phyloP scores from a whole-genome alignment of 2,329 filamentous ascomycete species.

The Thielaviopsis cerberus region DNA sequence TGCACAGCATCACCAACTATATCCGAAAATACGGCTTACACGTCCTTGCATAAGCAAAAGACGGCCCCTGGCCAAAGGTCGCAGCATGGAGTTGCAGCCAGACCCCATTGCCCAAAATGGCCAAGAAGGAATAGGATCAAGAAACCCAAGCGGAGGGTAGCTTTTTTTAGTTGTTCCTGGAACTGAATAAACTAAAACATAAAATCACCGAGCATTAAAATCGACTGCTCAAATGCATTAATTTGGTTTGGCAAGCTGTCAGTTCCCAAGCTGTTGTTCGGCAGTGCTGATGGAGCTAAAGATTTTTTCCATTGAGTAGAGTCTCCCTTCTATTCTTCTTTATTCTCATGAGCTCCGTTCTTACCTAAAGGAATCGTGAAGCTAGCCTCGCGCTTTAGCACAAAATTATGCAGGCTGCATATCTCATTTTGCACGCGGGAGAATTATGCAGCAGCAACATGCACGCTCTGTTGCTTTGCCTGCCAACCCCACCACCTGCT shows the following conservation, averaged over 20 bases:
- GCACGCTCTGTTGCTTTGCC: too few species aligned
- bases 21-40: too few species aligned
- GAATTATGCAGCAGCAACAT: too few species aligned
- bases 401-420: too few species aligned
- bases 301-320: not conserved
- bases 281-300: not conserved
- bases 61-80: not conserved
- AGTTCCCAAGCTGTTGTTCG: not conserved
- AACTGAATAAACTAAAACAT: too few species aligned
- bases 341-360: not conserved
- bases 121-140: not conserved
- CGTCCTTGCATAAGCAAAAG: too few species aligned
- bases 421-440: too few species aligned
- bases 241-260: not conserved
- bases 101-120: not conserved
- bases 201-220: not conserved
- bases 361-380: not conserved
- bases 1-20: too few species aligned
- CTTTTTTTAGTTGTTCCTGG: too few species aligned
- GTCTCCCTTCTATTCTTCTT: not conserved
- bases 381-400: not conserved
- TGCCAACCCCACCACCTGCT: too few species aligned
- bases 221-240: not conserved
- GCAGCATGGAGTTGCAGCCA: not conserved
- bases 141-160: not conserved